Evolutionary conservation across 768 basidiomycete genomes (phyloP).

Genomic region (Pulveroboletus sp.): DNA sequence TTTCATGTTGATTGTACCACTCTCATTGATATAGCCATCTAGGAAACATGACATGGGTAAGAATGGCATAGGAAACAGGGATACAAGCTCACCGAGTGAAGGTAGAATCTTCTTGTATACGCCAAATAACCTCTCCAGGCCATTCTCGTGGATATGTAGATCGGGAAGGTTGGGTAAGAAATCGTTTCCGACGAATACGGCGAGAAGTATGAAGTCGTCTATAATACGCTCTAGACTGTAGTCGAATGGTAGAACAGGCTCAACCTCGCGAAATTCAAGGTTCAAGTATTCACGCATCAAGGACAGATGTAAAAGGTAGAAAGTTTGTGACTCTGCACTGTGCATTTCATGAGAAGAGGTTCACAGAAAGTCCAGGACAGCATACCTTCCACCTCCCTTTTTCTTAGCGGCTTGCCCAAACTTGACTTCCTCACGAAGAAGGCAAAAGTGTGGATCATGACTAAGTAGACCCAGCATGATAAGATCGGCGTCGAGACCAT

Average conservation of each 20-base stretch:
- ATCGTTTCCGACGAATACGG: constrained; percentile 97
- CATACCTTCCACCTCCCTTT: constrained; percentile 58
- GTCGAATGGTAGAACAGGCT: constrained; percentile 61
- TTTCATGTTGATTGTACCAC: constrained; percentile 72
- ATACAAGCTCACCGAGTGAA: constrained; percentile 48
- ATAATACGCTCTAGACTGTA: constrained; percentile 93
- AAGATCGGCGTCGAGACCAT: constrained; percentile 96
- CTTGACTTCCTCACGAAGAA: constrained; percentile 96
- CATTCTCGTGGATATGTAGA: constrained; percentile 96
- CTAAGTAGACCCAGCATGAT: constrained; percentile 97
- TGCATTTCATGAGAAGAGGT: constrained; percentile 7
- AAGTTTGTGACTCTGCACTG: constrained; percentile 75
- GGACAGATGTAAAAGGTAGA: constrained; percentile 92
- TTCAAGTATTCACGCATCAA: constrained; percentile 97
- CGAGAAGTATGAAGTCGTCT: constrained; percentile 95
- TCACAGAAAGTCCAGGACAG: background rate
- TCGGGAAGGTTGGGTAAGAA: constrained; percentile 96
- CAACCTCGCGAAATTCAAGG: constrained; percentile 82
- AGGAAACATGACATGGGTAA: constrained; percentile 1
- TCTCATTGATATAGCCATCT: constrained; percentile 95
- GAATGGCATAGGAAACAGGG: background rate
- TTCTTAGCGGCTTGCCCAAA: constrained; percentile 80
- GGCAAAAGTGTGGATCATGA: constrained; percentile 98
- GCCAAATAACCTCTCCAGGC: constrained; percentile 86
- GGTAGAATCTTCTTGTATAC: constrained; percentile 94